These are phyloP conservation scores for Apium graveolens DNA, from an alignment of 129 eudicot genomes.

Conservation along the genomic window DNA sequence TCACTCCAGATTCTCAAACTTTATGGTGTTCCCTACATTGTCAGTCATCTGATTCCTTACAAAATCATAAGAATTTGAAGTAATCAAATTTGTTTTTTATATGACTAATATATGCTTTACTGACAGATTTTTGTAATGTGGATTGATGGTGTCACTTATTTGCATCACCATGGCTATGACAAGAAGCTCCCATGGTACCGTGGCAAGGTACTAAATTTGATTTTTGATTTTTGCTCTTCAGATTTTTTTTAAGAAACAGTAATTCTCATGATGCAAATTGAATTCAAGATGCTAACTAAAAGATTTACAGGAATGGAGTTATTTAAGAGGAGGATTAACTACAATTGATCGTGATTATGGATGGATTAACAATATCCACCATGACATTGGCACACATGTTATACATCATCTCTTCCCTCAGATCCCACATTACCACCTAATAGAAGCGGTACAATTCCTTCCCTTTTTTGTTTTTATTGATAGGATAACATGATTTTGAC, in stretches of 20 bases:
- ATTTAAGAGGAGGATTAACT: conserved; percentile 76
- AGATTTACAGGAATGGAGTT: conserved; percentile 64
- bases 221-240: not conserved
- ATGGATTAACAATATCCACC: conserved; percentile 65
- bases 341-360: conserved; percentile 85
- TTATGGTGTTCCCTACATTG: conserved; percentile 69
- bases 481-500: not conserved
- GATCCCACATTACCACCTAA: conserved; percentile 75
- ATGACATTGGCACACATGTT: conserved; percentile 89
- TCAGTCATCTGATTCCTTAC: conserved; percentile 13
- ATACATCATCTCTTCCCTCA: conserved; percentile 89
- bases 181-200: conserved; percentile 84
- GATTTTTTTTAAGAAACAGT: not conserved
- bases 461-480: not conserved
- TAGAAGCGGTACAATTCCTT: conserved; percentile 46
- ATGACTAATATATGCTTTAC: not conserved
- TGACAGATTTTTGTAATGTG: conserved; percentile 54
- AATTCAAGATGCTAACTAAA: not conserved
- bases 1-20: conserved; percentile 43
- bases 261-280: not conserved
- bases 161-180: conserved; percentile 83
- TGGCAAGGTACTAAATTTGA: conserved; percentile 49
- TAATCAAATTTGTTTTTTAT: not conserved
- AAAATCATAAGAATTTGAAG: not conserved
- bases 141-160: conserved; percentile 66